Evolutionary conservation across 2,329 filamentous ascomycete genomes (phyloP).

Genomic region (Mycosphaerella sp.): DNA sequence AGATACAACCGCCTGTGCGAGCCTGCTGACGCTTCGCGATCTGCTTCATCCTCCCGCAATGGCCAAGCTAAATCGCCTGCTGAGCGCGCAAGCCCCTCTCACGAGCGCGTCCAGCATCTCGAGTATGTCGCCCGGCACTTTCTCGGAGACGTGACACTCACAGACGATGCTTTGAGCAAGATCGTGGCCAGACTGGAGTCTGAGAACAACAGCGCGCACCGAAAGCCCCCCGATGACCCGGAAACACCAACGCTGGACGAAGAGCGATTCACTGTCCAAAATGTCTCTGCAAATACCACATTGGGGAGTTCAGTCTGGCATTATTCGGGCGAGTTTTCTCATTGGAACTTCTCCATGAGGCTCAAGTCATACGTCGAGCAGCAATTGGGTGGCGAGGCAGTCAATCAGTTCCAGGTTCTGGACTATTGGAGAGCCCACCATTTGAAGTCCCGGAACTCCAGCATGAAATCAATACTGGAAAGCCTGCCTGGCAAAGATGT

Average conservation of each 20-base stretch:
- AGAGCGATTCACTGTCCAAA: constrained; percentile 18
- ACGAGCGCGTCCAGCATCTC: constrained; percentile 7
- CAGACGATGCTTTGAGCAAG: constrained; percentile 12
- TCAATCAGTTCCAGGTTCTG: constrained; percentile 22
- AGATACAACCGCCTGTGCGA: constrained; percentile 10
- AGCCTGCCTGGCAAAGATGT: constrained; percentile 42
- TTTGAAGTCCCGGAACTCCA: constrained; percentile 37
- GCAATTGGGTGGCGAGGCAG: constrained; percentile 19
- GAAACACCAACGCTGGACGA: constrained; percentile 34
- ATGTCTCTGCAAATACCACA: constrained; percentile 10
- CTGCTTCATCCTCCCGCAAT: not conserved
- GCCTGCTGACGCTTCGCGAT: constrained; percentile 5
- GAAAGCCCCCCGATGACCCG: constrained; percentile 18
- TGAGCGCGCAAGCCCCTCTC: not conserved
- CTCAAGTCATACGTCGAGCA: constrained; percentile 39
- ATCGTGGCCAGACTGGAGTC: constrained; percentile 15
- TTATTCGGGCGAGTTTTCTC: constrained; percentile 43
- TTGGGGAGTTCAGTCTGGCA: constrained; percentile 14
- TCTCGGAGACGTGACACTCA: constrained; percentile 11
- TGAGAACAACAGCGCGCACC: constrained; percentile 1
- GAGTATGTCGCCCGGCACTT: constrained; percentile 18
- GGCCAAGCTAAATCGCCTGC: not conserved
- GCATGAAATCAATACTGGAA: constrained; percentile 36
- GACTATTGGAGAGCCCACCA: constrained; percentile 41
- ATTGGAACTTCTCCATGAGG: constrained; percentile 42